These are phyloP conservation scores for Lomentospora prolificans DNA, from an alignment of 2,329 filamentous ascomycete species.

Conservation along the genomic window DNA sequence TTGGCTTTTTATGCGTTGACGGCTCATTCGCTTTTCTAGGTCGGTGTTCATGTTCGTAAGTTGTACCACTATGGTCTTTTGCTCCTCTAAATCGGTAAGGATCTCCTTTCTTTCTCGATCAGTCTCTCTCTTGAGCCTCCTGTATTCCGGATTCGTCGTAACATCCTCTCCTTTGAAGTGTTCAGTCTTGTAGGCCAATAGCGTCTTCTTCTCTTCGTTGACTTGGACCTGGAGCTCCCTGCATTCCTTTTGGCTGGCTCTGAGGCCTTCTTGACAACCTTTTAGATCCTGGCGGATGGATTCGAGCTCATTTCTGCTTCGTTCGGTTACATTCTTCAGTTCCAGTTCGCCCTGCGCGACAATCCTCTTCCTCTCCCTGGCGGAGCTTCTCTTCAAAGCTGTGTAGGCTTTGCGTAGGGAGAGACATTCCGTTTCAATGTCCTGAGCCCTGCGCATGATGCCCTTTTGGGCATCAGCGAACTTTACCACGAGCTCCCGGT, in stretches of 20 bases:
- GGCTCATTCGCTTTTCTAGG: neutral
- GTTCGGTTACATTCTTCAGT: neutral
- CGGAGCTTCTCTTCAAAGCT: neutral
- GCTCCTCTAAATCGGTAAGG: neutral
- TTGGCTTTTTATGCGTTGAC: neutral
- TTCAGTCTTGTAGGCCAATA: neutral
- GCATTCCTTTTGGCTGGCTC: neutral
- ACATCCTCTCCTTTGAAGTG: neutral
- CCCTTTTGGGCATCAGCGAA: neutral
- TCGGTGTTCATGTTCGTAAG: neutral
- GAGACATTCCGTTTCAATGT: neutral
- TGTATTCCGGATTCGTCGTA: no score
- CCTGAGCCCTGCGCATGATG: neutral
- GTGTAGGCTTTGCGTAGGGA: neutral
- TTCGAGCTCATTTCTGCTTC: neutral
- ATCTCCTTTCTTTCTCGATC: neutral
- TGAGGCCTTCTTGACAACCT: neutral
- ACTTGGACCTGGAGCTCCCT: neutral
- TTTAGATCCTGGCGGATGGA: neutral
- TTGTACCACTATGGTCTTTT: neutral
- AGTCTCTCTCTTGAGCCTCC: no score
- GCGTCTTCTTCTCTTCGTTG: neutral
- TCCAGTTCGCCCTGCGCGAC: neutral
- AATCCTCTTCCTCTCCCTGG: neutral
- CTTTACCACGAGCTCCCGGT: neutral